These are phyloP conservation scores for Citrus reticulata DNA, from an alignment of 345 rosid genomes.

Conservation along the genomic window DNA sequence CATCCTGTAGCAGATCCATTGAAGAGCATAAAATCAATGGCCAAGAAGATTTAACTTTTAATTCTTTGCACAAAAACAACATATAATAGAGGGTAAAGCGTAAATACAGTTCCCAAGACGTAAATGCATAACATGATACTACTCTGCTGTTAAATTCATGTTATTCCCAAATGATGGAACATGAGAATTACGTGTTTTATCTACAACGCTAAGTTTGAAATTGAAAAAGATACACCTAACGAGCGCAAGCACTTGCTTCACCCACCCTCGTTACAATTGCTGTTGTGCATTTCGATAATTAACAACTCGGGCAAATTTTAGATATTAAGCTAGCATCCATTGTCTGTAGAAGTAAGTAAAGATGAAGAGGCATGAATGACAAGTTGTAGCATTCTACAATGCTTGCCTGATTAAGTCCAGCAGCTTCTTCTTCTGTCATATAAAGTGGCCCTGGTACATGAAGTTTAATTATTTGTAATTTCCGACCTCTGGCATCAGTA, in stretches of 20 bases:
- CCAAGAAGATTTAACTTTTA: neutral
- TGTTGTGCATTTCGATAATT: neutral
- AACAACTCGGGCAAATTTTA: neutral
- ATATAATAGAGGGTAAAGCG: neutral
- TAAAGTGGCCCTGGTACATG: constrained; percentile 82
- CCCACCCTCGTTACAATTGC: neutral
- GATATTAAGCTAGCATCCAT: neutral
- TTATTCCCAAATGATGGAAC: neutral
- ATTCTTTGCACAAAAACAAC: neutral
- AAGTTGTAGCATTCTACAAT: neutral
- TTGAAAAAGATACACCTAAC: neutral
- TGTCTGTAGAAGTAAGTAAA: neutral
- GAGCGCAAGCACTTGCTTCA: neutral
- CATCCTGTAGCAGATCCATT: constrained; percentile 34
- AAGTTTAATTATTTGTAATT: constrained; percentile 68
- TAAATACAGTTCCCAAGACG: neutral
- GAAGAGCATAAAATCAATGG: neutral
- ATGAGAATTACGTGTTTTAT: neutral
- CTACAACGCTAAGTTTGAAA: neutral
- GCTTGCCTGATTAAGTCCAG: constrained; percentile 64
- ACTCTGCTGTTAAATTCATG: too few relatives aligned
- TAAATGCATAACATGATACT: neutral
- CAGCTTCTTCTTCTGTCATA: constrained; percentile 84
- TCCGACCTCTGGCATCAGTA: constrained; percentile 72
- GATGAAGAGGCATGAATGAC: constrained; percentile 6